Conservation (phyloP, 176 grass and related monocot species). For the Phoenix roebelenii region DNA sequence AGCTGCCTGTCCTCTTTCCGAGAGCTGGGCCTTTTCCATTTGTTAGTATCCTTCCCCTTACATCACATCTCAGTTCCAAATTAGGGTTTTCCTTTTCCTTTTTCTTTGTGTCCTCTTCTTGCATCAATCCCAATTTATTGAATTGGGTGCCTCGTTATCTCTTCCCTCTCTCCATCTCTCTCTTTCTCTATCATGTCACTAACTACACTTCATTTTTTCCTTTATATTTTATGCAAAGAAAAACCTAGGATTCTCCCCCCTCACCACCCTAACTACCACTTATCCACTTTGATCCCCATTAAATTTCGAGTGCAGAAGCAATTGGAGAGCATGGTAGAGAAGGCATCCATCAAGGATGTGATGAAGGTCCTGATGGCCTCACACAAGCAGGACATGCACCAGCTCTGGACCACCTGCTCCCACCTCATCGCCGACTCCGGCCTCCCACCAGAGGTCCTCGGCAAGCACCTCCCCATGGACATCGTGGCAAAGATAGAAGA, state of each 20-base stretch:
- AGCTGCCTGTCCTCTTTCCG: not conserved
- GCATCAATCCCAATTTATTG: too few species aligned
- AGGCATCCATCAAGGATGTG: conserved; percentile 87
- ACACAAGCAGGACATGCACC: conserved; percentile 74
- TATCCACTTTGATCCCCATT: conserved; percentile 1
- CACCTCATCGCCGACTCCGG: conserved; percentile 79
- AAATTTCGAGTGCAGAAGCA: conserved; percentile 52
- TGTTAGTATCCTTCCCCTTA: conserved; percentile 6
- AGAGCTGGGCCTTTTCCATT: conserved; percentile 7
- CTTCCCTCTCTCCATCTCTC: too few species aligned
- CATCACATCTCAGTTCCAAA: conserved; percentile 8
- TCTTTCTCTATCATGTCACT: too few species aligned
- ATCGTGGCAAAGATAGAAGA: conserved; percentile 47
- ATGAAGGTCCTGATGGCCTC: conserved; percentile 95
- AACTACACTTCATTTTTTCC: too few species aligned
- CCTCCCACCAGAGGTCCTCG: conserved; percentile 78
- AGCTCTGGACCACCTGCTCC: conserved; percentile 65
- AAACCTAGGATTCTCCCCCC: conserved; percentile 8
- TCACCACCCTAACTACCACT: conserved; percentile 2
- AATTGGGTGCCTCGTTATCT: too few species aligned
- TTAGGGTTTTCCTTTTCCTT: conserved; percentile 11
- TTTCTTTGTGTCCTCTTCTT: not conserved
- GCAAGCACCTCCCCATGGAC: conserved; percentile 92
- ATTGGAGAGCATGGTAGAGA: conserved; percentile 84
- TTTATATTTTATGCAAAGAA: conserved; percentile 16